A percentile compares a stretch with the other conserved stretches of the same genome.
Conservation (phyloP, 352 stramenopile species). For the Phytophthora podocarpi region DNA sequence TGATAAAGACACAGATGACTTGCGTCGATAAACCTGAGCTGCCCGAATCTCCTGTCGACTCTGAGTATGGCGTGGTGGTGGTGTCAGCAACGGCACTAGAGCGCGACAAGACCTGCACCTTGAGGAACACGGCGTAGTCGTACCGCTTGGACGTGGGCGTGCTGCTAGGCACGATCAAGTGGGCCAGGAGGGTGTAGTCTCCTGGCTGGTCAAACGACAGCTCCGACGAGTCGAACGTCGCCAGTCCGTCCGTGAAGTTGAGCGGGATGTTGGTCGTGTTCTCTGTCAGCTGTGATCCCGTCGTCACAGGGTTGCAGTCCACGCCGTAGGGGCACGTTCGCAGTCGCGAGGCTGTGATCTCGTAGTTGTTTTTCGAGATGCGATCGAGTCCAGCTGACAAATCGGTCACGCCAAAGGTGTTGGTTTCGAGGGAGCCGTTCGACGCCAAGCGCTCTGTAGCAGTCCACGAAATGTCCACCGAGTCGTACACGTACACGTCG, state of each 20-base stretch:
- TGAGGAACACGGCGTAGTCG: constrained; percentile 72
- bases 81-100: constrained; percentile 31
- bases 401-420: constrained; percentile 52
- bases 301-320: constrained; percentile 65
- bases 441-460: constrained; percentile 50
- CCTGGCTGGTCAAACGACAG: constrained; percentile 55
- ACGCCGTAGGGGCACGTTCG: constrained; percentile 47
- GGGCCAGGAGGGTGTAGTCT: constrained; percentile 60
- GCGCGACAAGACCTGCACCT: constrained; percentile 40
- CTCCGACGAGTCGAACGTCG: constrained; percentile 59
- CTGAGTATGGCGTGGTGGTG: constrained; percentile 43
- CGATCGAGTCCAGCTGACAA: constrained; percentile 53
- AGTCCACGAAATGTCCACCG: constrained; percentile 70
- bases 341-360: constrained; percentile 64
- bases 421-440: constrained; percentile 39
- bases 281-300: constrained; percentile 40
- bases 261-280: constrained; percentile 55
- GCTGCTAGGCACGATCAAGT: constrained; percentile 63
- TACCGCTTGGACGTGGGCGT: constrained; percentile 48
- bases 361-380: constrained; percentile 53
- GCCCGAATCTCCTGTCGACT: constrained; percentile 20
- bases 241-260: constrained; percentile 60
- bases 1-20: constrained; percentile 68
- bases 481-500: constrained; percentile 60
- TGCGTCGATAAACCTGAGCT: constrained; percentile 61